These are phyloP conservation scores for Phaeosphaeriaceae sp. DNA, from an alignment of 2,329 filamentous ascomycete species.

Conservation along the genomic window DNA sequence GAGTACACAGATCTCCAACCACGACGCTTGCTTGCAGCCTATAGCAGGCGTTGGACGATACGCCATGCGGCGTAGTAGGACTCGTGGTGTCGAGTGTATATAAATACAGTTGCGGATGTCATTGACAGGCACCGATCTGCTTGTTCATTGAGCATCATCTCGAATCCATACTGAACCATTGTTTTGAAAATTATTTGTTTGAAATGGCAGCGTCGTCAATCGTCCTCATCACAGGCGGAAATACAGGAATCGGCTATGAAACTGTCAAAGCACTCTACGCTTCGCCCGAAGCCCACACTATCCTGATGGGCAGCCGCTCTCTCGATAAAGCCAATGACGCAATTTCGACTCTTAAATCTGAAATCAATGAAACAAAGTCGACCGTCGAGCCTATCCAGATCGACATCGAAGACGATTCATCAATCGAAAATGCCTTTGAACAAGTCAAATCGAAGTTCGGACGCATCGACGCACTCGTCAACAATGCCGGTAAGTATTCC, in stretches of 20 bases:
- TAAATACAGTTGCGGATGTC: too few relatives aligned
- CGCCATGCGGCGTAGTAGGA: too few relatives aligned
- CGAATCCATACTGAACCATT: too few relatives aligned
- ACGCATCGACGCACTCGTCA: slow-evolving; percentile 47
- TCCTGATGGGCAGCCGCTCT: slow-evolving; percentile 64
- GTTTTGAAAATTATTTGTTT: too few relatives aligned
- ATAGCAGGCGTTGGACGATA: slow-evolving; percentile 5
- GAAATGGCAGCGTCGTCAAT: slow-evolving; percentile 24
- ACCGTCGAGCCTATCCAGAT: slow-evolving; percentile 56
- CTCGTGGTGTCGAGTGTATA: too few relatives aligned
- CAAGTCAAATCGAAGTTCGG: slow-evolving; percentile 38
- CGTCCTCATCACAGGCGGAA: slow-evolving; percentile 67
- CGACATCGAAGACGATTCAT: slow-evolving; percentile 61
- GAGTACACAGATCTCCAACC: too few relatives aligned
- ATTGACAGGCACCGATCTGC: too few relatives aligned
- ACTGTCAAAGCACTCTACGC: slow-evolving; percentile 60
- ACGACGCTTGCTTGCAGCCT: too few relatives aligned
- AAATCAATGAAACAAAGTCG: slow-evolving; percentile 50
- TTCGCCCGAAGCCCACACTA: slow-evolving; percentile 54
- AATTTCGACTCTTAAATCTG: slow-evolving; percentile 49
- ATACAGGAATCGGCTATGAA: slow-evolving; percentile 67
- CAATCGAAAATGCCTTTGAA: slow-evolving; percentile 56
- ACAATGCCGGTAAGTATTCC: slow-evolving; percentile 45
- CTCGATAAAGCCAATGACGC: slow-evolving; percentile 60
- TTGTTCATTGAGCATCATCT: too few relatives aligned